phyloP scores from a whole-genome alignment of 2,329 filamentous ascomycete genomes.

The Aspergillus thermomutatus region DNA sequence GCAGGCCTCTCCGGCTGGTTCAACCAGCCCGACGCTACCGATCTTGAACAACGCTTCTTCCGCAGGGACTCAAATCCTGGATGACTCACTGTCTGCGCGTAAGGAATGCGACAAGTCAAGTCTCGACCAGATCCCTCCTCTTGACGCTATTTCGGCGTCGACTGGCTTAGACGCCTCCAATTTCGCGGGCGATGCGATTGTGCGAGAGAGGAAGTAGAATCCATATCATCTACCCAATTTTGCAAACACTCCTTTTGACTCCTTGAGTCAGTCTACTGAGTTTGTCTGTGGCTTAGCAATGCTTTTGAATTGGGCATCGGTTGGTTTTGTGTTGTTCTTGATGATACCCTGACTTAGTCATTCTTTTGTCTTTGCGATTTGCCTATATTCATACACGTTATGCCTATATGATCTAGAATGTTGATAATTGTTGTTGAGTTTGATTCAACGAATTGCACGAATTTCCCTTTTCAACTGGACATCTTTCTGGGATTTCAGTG shows the following conservation, averaged over 20 bases:
- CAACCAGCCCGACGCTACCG: constrained; percentile 27
- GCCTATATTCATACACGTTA: background rate
- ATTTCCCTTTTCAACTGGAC: background rate
- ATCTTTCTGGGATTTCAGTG: background rate
- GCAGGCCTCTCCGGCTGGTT: constrained; percentile 54
- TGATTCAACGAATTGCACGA: background rate
- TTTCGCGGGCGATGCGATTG: constrained; percentile 4
- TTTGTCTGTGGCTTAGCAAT: background rate
- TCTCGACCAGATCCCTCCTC: constrained; percentile 35
- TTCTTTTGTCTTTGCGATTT: background rate
- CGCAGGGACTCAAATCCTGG: constrained; percentile 17
- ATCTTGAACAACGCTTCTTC: constrained; percentile 21
- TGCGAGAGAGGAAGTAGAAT: constrained; percentile 25
- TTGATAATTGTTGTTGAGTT: background rate
- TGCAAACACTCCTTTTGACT: background rate
- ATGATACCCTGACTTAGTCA: constrained; percentile 1
- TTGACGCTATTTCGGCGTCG: constrained; percentile 29
- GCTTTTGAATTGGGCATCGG: background rate
- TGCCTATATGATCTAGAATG: background rate
- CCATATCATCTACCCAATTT: background rate
- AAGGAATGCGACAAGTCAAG: constrained; percentile 22
- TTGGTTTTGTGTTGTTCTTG: background rate
- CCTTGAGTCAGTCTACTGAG: constrained; percentile 3
- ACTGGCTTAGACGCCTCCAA: constrained; percentile 21
- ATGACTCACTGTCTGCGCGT: constrained; percentile 14